Base-by-base conservation (phyloP, 1,284 basidiomycete species). In the Polyporus tsugae region DNA sequence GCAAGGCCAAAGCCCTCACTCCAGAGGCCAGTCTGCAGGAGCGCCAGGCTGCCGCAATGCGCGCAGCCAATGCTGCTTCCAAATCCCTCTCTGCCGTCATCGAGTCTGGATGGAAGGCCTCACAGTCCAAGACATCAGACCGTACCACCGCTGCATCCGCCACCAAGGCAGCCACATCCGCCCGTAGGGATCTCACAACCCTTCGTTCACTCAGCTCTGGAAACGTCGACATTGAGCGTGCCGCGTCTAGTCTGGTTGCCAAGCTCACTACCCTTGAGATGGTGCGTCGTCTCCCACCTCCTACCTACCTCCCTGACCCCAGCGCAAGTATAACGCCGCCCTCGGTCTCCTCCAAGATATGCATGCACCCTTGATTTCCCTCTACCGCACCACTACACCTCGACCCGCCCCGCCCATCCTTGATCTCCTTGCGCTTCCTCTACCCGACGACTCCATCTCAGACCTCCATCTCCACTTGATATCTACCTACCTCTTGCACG, bases 151-250 rank as follows among this genome's bases (percentile, higher is more conserved):
- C 75, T 17, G 80, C 81, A 15, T 78, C 79, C 4, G 73, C 79
- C 19, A 82, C 83, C 13, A 79, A 81, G 39, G 66, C 76, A 6
- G 75, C 74, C 19, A 66, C 70, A 2, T 66, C 77, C 5, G 80
- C 80, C 0, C 73, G 72, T 38, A 82, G 81, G 58, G 81, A 86
- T 64, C 76, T 92, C 9, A 71, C 71, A 1, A 73, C 77, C 0
- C 77, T 93, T 44, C 81, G 91, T 60, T 76, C 77, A n/a, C 64
- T 87, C 17, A 80, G 76, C 36, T 80, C 83, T 0, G 80, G 79
- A 2, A 84, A 86, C 69, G n/a, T 91, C 19, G 90, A 94, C 73
- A 83, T 93, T 3, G 93, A 94, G 78, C 83, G 90, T 49, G 91
- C 91, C 0, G 91, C 90, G 1, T 85, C 84, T 62, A 90, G 88